Evolutionary conservation across 768 basidiomycete genomes (phyloP), one percentile per base, ranked within the genome.

Genomic region (Cantharellus anzutake): DNA sequence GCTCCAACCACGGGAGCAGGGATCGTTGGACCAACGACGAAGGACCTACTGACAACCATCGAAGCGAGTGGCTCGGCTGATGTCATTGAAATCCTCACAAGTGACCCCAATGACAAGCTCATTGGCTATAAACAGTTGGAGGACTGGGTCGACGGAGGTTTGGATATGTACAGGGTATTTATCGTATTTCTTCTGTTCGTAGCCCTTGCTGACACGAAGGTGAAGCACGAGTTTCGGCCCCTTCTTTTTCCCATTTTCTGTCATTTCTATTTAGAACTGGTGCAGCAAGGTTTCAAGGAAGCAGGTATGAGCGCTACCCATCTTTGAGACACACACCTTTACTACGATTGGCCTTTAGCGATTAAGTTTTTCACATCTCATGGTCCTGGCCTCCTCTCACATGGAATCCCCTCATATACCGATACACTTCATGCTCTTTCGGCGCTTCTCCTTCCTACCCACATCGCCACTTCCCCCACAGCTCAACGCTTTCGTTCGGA

Each of bases 171-270:
- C 69, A 74, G 84, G 69, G 88, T 86, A 73, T 65, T 58, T 42
- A 42, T 48, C 63, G 41, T 64, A 60, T 52, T 42, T 53, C 20
- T 42, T 7, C 11, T 51, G 20, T 58, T 16, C 20, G 7, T 42
- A 39, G 29, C 55, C 41, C 48, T 29, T n/a, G n/a, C 37, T 2
- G 14, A 39, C 20, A 42, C 20, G 20, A 50, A 50, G 29, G 41
- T 58, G 20, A 68, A 98, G 86, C 89, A 90, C 59, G 93, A 99
- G 70, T 86, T 99, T 65, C 78, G 86, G 51, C 92, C 89, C 51
- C 84, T 99, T 41, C 72, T 96, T 14, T 96, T 92, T 67, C 96
- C 96, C 2, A 86, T 99, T 63, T 98, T 97, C 68, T 90, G 87
- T 56, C 91, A 99, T 71, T 97, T 97, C 68, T 97, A 94, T 70